Percentiles rank a stretch among this genome's conserved stretches.
phyloP scores from a whole-genome alignment of 1,139 yeast genomes.

The Diutina scorzettiae region DNA sequence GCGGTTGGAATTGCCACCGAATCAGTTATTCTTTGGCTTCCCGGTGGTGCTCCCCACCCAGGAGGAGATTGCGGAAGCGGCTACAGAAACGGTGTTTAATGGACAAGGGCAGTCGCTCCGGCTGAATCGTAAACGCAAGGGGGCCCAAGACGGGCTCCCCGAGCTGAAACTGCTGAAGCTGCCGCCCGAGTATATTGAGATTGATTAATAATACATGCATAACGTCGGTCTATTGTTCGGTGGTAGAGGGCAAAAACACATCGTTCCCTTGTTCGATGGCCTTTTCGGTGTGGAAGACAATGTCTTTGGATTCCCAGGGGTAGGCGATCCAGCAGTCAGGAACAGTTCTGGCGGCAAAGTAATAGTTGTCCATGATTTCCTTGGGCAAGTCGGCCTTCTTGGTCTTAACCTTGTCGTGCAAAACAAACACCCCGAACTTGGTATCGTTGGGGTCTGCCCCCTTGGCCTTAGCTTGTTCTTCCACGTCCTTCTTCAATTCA shows the following conservation, averaged over 20 bases:
- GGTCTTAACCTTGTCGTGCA: conserved; percentile 85
- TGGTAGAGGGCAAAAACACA: conserved; percentile 31
- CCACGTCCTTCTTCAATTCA: conserved; percentile 78
- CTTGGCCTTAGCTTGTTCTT: conserved; percentile 34
- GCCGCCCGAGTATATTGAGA: conserved; percentile 71
- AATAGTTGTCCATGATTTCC: conserved; percentile 52
- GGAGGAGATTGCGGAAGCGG: conserved; percentile 21
- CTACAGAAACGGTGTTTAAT: conserved; percentile 21
- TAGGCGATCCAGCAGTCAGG: conserved; percentile 96
- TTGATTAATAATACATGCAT: conserved; percentile 27
- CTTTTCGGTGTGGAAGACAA: conserved; percentile 71
- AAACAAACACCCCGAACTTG: conserved; percentile 77
- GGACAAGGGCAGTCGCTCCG: conserved; percentile 68
- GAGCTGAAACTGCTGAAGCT: conserved; percentile 39
- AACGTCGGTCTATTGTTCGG: conserved; percentile 7
- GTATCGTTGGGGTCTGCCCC: conserved; percentile 29
- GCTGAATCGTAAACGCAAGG: conserved; percentile 65
- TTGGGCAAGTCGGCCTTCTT: conserved; percentile 71
- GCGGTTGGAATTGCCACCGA: conserved; percentile 64
- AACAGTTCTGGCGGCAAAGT: conserved; percentile 83
- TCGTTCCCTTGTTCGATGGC: conserved; percentile 67
- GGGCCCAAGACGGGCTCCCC: conserved; percentile 30
- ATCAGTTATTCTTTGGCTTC: conserved; percentile 87
- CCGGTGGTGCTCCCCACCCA: conserved; percentile 67
- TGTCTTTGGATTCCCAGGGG: conserved; percentile 93